A percentile compares a stretch with the other conserved stretches of the same genome.
phyloP scores from a whole-genome alignment of 2,329 filamentous ascomycete genomes.

The Colletotrichum scovillei region DNA sequence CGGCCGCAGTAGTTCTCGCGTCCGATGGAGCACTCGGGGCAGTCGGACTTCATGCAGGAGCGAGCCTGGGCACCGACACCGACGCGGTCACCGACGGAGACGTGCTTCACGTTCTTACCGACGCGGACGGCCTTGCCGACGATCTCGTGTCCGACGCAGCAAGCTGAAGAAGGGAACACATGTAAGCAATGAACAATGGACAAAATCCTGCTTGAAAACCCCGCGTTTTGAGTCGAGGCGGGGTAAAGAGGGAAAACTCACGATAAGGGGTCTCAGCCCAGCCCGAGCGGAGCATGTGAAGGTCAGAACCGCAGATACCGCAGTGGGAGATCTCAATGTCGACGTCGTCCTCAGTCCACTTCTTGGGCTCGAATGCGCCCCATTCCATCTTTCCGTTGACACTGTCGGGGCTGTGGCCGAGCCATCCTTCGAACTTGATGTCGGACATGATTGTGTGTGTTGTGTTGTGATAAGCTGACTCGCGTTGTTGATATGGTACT shows the following conservation, averaged over 20 bases:
- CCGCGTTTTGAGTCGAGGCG: neutral
- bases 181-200: neutral
- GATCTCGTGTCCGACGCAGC: constrained; percentile 74
- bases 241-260: constrained; percentile 40
- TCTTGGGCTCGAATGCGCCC: constrained; percentile 70
- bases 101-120: constrained; percentile 56
- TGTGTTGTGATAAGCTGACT: neutral
- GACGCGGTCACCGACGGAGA: constrained; percentile 72
- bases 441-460: constrained; percentile 44
- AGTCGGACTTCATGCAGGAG: constrained; percentile 61
- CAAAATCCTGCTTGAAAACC: neutral
- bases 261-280: constrained; percentile 57
- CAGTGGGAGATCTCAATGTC: constrained; percentile 75
- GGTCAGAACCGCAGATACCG: constrained; percentile 72
- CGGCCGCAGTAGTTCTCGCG: constrained; percentile 55
- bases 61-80: constrained; percentile 71
- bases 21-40: constrained; percentile 54
- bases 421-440: constrained; percentile 64
- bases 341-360: constrained; percentile 74
- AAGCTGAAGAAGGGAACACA: constrained; percentile 44
- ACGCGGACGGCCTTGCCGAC: constrained; percentile 68
- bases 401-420: constrained; percentile 54
- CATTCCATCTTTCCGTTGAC: constrained; percentile 65
- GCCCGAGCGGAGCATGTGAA: constrained; percentile 68
- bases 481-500: neutral